Evolutionary conservation across 1,284 basidiomycete species (phyloP).

Genomic region (Volvariella volvacea): DNA sequence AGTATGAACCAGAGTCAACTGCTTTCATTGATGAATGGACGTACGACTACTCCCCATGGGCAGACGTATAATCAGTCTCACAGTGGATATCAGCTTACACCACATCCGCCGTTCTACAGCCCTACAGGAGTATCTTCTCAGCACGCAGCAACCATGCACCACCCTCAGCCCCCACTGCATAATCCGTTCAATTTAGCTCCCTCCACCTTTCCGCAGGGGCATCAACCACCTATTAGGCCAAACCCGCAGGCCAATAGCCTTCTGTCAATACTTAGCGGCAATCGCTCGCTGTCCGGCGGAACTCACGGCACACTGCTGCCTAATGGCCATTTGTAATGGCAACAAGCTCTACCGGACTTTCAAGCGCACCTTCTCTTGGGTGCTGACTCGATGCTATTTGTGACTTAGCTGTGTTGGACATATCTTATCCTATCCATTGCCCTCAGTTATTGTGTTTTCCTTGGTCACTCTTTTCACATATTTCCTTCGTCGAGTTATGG

Average conservation of each 20-base stretch:
- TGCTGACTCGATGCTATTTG: too few species aligned
- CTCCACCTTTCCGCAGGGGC: neutral
- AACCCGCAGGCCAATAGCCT: constrained; percentile 16
- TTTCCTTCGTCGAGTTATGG: too few species aligned
- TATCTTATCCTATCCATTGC: too few species aligned
- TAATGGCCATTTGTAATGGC: too few species aligned
- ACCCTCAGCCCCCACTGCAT: neutral
- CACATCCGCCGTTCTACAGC: constrained; percentile 8
- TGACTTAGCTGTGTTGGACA: too few species aligned
- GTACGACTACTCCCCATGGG: neutral
- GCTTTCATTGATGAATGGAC: constrained; percentile 32
- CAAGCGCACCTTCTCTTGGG: too few species aligned
- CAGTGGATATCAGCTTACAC: constrained; percentile 8
- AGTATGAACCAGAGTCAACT: constrained; percentile 52
- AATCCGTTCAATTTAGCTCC: neutral
- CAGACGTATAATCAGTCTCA: constrained; percentile 9
- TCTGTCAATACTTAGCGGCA: constrained; percentile 24
- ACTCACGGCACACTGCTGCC: too few species aligned
- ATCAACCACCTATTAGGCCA: neutral
- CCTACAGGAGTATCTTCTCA: neutral
- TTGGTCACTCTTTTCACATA: too few species aligned
- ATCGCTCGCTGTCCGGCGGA: neutral
- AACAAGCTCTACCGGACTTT: too few species aligned
- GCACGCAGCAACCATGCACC: neutral
- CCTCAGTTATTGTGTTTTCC: too few species aligned